Evolutionary conservation across 208 protist species (phyloP).

Genomic region (Tritrichomonas musculus): DNA sequence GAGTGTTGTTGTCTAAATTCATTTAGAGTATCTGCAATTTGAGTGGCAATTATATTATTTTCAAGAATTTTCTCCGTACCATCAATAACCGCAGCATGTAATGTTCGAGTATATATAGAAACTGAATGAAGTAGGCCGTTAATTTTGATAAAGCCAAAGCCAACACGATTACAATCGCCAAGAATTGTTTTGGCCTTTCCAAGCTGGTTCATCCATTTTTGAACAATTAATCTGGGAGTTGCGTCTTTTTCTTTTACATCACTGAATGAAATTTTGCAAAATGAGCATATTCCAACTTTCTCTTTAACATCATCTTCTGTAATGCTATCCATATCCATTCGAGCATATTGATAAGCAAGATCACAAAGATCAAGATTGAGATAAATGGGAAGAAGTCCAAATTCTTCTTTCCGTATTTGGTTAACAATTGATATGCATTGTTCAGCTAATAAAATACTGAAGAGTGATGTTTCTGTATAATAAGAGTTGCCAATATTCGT

Average conservation of each 20-base stretch:
- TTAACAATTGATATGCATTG: neutral
- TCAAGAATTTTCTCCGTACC: neutral
- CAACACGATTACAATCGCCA: neutral
- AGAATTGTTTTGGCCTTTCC: neutral
- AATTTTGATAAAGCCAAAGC: neutral
- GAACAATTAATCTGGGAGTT: neutral
- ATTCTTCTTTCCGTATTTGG: neutral
- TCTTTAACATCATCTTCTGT: neutral
- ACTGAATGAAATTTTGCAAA: neutral
- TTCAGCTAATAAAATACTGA: neutral
- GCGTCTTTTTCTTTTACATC: neutral
- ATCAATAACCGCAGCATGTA: conserved; percentile 10
- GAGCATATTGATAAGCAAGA: neutral
- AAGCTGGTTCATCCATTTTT: neutral
- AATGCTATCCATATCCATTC: neutral
- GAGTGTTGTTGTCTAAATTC: conserved; percentile 15
- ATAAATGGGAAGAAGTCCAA: neutral
- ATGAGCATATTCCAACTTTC: neutral
- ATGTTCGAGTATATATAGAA: neutral
- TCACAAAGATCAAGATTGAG: neutral
- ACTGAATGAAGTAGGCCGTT: neutral
- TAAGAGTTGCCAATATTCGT: neutral
- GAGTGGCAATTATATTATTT: neutral
- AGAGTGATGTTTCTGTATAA: neutral
- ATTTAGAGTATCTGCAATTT: neutral